A percentile compares a stretch with the other conserved stretches of the same genome.
These are phyloP conservation scores for Microbotryum saponariae DNA, from an alignment of 1,284 basidiomycete genomes.

Conservation along the genomic window DNA sequence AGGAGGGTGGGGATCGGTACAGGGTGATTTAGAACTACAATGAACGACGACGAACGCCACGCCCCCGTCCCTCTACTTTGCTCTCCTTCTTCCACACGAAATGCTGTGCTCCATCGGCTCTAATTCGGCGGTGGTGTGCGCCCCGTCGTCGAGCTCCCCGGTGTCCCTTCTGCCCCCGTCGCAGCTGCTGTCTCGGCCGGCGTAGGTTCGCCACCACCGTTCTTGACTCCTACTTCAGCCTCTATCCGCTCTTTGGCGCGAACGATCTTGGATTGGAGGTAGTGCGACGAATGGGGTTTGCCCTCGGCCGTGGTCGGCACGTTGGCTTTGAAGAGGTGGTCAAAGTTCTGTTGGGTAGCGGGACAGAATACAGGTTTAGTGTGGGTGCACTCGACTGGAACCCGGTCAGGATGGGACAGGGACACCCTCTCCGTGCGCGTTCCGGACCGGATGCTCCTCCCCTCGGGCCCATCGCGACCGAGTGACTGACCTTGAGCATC, in stretches of 20 bases:
- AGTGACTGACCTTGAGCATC: slow-evolving; percentile 61
- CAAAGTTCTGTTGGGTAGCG: slow-evolving; percentile 61
- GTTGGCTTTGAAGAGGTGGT: slow-evolving; percentile 85
- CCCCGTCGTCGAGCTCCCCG: background rate
- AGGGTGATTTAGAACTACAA: background rate
- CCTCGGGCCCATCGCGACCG: too few species aligned
- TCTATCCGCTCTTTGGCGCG: slow-evolving; percentile 90
- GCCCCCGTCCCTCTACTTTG: background rate
- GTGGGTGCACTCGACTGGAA: too few species aligned
- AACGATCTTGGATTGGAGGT: slow-evolving; percentile 93
- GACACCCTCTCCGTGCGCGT: too few species aligned
- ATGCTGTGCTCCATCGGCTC: background rate
- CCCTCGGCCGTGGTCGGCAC: slow-evolving; percentile 50
- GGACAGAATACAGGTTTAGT: too few species aligned
- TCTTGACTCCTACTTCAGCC: slow-evolving; percentile 53
- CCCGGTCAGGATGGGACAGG: too few species aligned
- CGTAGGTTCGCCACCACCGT: background rate
- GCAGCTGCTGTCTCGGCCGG: background rate
- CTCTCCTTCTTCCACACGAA: background rate
- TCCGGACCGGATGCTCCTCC: too few species aligned
- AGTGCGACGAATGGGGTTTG: slow-evolving; percentile 52
- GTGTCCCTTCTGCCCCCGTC: background rate
- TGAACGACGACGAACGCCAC: background rate
- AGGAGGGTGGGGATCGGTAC: background rate
- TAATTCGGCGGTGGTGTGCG: too few species aligned